Percentiles rank a stretch among this genome's conserved stretches.
Evolutionary conservation across 768 basidiomycete species (phyloP).

Genomic region (Ephemerocybe angulata): DNA sequence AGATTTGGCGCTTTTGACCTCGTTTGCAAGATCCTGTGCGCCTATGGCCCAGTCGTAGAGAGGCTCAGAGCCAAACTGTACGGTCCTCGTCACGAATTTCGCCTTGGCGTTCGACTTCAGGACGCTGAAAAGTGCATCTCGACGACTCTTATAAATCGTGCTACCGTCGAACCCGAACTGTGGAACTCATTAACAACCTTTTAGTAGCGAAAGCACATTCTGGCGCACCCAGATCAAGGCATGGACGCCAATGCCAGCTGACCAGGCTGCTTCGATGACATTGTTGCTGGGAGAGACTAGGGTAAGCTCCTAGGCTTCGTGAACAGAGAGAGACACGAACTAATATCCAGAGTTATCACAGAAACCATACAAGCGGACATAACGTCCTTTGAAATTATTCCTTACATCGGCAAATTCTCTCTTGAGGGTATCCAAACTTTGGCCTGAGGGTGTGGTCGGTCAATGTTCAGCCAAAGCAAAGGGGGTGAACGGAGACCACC

Average conservation of each 20-base stretch:
- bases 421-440: slow-evolving; percentile 46
- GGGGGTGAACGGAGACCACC: slow-evolving; percentile 18
- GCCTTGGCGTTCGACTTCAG: slow-evolving; percentile 60
- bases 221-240: slow-evolving; percentile 67
- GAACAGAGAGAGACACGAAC: slow-evolving; percentile 24
- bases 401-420: slow-evolving; percentile 60
- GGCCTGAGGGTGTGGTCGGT: slow-evolving; percentile 40
- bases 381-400: slow-evolving; percentile 56
- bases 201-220: not conserved
- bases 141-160: slow-evolving; percentile 50
- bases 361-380: slow-evolving; percentile 55
- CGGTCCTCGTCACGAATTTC: slow-evolving; percentile 58
- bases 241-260: slow-evolving; percentile 64
- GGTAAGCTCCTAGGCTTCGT: too few relatives aligned
- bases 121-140: slow-evolving; percentile 46
- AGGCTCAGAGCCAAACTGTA: slow-evolving; percentile 74
- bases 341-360: slow-evolving; percentile 47
- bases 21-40: slow-evolving; percentile 43
- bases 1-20: slow-evolving; percentile 48
- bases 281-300: too few relatives aligned
- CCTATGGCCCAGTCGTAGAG: slow-evolving; percentile 56
- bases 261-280: slow-evolving; percentile 66
- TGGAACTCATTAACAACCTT: slow-evolving; percentile 1
- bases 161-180: slow-evolving; percentile 49
- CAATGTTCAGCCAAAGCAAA: not conserved